These are phyloP conservation scores for Plantago coronopus DNA, from an alignment of 305 asterid species.

Conservation along the genomic window DNA sequence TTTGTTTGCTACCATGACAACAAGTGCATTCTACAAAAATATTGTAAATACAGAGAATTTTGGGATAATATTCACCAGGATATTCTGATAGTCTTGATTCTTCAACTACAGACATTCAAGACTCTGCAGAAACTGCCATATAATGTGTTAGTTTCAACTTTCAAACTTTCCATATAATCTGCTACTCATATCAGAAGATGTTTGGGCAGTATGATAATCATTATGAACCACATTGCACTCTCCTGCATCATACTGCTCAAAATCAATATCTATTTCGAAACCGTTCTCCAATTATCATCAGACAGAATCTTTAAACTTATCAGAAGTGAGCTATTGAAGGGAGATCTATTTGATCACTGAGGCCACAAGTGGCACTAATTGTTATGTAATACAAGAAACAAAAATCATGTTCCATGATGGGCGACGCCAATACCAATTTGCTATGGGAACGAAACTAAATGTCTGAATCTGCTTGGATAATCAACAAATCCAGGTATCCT, in stretches of 20 bases:
- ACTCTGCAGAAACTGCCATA: background rate
- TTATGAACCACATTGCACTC: background rate
- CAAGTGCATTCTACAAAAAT: background rate
- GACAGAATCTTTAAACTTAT: background rate
- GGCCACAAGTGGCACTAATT: background rate
- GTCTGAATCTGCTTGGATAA: background rate
- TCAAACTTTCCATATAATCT: too few species aligned
- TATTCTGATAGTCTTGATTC: background rate
- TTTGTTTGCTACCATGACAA: background rate
- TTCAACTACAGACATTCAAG: background rate
- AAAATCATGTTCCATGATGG: background rate
- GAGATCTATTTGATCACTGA: background rate
- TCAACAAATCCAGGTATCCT: background rate
- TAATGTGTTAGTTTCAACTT: background rate
- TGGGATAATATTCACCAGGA: slow-evolving; percentile 1
- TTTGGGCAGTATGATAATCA: background rate
- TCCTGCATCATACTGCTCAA: background rate
- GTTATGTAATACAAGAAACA: background rate
- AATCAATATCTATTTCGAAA: background rate
- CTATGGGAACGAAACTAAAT: background rate
- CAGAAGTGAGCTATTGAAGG: background rate
- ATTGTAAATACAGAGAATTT: slow-evolving; percentile 4
- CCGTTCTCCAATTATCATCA: too few species aligned
- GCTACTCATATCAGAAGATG: background rate
- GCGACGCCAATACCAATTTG: background rate